Percentiles rank a stretch among this genome's conserved stretches.
Conservation (phyloP, 2,329 filamentous ascomycete genomes). For the Monilinia aucupariae region DNA sequence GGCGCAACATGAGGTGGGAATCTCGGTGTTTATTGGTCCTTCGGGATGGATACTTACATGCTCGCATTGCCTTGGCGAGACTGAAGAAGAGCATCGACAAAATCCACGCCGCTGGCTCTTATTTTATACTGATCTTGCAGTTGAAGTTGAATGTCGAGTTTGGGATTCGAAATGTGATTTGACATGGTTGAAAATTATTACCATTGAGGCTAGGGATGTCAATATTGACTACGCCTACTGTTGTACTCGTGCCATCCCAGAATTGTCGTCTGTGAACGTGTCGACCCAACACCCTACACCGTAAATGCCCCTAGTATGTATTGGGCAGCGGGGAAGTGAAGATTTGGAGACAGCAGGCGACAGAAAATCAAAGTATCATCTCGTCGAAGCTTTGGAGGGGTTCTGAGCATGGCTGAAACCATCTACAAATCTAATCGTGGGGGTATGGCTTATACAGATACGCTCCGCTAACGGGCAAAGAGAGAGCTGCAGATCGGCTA, state of each 20-base stretch:
- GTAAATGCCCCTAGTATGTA: slow-evolving; percentile 30
- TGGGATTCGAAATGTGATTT: background rate
- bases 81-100: background rate
- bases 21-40: background rate
- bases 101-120: background rate
- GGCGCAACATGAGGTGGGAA: background rate
- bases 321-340: slow-evolving; percentile 40
- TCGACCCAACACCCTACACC: no score
- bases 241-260: background rate
- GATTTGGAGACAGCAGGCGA: slow-evolving; percentile 44
- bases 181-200: background rate
- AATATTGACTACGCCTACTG: no score
- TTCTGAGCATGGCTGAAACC: no score
- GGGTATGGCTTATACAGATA: no score
- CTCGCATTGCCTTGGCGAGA: background rate
- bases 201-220: background rate
- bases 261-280: background rate
- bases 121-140: background rate
- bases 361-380: slow-evolving; percentile 37
- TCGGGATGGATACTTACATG: background rate
- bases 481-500: no score
- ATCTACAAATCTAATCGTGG: no score
- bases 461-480: no score
- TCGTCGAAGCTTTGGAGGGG: slow-evolving; percentile 40
- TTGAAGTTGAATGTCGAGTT: background rate